These are phyloP conservation scores for Acer saccharum DNA, from an alignment of 345 rosid genomes.

Conservation along the genomic window DNA sequence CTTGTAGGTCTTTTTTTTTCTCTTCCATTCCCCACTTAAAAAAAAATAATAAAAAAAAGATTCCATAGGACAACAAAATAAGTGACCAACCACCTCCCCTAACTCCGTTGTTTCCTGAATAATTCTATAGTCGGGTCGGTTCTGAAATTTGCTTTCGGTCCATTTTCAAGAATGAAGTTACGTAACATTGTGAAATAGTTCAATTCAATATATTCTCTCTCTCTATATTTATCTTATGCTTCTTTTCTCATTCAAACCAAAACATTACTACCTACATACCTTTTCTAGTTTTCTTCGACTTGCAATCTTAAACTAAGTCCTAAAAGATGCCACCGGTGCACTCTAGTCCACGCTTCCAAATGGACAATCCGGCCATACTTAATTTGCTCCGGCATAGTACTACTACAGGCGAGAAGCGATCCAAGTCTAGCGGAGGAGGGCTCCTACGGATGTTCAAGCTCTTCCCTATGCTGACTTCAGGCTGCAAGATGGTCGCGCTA, in stretches of 20 bases:
- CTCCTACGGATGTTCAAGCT: constrained; percentile 83
- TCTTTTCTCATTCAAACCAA: constrained; percentile 16
- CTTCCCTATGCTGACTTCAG: constrained; percentile 90
- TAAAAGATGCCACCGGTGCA: constrained; percentile 68
- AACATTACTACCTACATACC: neutral
- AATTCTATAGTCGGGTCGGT: no score
- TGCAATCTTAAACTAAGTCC: constrained; percentile 1
- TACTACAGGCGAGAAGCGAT: constrained; percentile 45
- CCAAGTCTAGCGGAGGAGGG: constrained; percentile 57
- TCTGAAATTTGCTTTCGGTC: no score
- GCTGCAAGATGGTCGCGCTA: constrained; percentile 93
- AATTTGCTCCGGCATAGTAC: constrained; percentile 64
- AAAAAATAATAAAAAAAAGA: constrained; percentile 28
- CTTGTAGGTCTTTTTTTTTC: constrained; percentile 21
- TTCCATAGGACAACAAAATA: constrained; percentile 41
- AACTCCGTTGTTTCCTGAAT: neutral
- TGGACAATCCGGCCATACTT: constrained; percentile 74
- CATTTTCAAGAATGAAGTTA: no score
- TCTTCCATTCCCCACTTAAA: constrained; percentile 35
- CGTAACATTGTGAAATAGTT: no score
- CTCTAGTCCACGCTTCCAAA: constrained; percentile 72
- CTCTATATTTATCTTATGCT: constrained; percentile 25
- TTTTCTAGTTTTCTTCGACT: neutral
- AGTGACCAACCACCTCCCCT: constrained; percentile 41
- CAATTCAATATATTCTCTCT: neutral